phyloP scores from a whole-genome alignment of 2,329 filamentous ascomycete genomes.

The Cryoendolithus antarcticus region DNA sequence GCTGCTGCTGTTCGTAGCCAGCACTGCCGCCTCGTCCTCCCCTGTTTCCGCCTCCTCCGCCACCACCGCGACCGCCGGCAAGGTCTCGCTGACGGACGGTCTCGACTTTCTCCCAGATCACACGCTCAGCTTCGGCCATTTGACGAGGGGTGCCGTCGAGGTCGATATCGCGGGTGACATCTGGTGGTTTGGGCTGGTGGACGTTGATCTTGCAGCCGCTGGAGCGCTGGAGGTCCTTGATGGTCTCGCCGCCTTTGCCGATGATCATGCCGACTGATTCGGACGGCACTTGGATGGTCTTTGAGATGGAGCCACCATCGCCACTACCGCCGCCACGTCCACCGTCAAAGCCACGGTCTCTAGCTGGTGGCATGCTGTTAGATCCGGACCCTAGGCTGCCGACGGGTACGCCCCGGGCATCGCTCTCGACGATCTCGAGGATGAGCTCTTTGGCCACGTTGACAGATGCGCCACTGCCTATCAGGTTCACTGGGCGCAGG shows the following conservation, averaged over 20 bases:
- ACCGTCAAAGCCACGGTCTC: slow-evolving; percentile 24
- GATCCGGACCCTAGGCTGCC: slow-evolving; percentile 20
- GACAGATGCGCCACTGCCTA: slow-evolving; percentile 63
- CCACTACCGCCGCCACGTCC: slow-evolving; percentile 29
- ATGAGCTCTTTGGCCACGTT: slow-evolving; percentile 75
- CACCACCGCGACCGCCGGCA: slow-evolving; percentile 21
- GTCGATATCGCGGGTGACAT: slow-evolving; percentile 75
- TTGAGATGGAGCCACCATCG: slow-evolving; percentile 43
- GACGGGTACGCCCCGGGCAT: slow-evolving; percentile 45
- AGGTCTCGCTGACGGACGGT: slow-evolving; percentile 52
- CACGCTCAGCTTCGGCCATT: slow-evolving; percentile 67
- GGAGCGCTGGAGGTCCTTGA: slow-evolving; percentile 79
- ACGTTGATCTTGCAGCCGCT: slow-evolving; percentile 95
- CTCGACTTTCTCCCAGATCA: slow-evolving; percentile 86
- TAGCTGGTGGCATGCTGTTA: slow-evolving; percentile 10
- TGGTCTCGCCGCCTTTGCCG: slow-evolving; percentile 83
- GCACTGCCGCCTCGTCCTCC: slow-evolving; percentile 1
- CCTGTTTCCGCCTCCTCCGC: slow-evolving; percentile 19
- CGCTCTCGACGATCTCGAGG: slow-evolving; percentile 87
- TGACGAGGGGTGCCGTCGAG: slow-evolving; percentile 66
- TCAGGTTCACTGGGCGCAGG: slow-evolving; percentile 78
- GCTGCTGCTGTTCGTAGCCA: slow-evolving; percentile 7
- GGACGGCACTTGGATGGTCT: slow-evolving; percentile 74
- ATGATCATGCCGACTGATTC: slow-evolving; percentile 96
- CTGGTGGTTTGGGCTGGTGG: slow-evolving; percentile 65